Base-by-base conservation (phyloP, 176 grass and related monocot species). In the Poa annua region DNA sequence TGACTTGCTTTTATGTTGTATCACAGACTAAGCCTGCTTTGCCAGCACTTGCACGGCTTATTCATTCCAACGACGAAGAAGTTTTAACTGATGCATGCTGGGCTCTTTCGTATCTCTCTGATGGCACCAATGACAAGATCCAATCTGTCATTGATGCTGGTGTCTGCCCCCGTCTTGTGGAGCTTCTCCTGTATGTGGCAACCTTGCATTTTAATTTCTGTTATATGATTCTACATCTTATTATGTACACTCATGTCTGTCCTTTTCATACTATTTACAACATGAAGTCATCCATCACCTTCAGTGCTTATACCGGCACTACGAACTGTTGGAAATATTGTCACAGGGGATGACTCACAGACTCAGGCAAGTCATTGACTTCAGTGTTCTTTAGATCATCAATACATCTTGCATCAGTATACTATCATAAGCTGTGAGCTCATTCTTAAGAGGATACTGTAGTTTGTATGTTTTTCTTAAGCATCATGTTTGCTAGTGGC, bases 81-180 rank as follows among this genome's bases (percentile, higher is more conserved):
- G 97, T 99, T 74, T 91, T 99, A 19, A 99, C 97, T 21, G 97
- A 99, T 87, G 93, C 97, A 62, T 99, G 97, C 81, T 99, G 97
- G 97, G 97, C 97, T 12, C 83, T 99, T 61, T 99, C 97, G 0
- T 99, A 99, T 86, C 82, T 99, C 54, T 99, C 97, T 81, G 97
- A 99, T 88, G 97, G 97, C 74, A 99, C 91, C 20, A 99, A 99
- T 74, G 93, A 99, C 75, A 99, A 99, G 66, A 99, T 99, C 64
- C 93, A 96, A 84, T 90, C 89, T 89, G 97, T 99, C 29, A 96
- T 99, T 76, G 97, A 99, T 71, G 87, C 89, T 85, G 97, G 93
- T 66, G 93, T 99, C 32, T 94, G 91, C 75, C 91, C 93, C 32
- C 89, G 93, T 3, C 97, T 99, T 86, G 93, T 99, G 39, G 97